Evolutionary conservation across 202 grass and related monocot species (phyloP), one percentile per base, ranked within the genome.

Genomic region (Tripidium arundinaceum): DNA sequence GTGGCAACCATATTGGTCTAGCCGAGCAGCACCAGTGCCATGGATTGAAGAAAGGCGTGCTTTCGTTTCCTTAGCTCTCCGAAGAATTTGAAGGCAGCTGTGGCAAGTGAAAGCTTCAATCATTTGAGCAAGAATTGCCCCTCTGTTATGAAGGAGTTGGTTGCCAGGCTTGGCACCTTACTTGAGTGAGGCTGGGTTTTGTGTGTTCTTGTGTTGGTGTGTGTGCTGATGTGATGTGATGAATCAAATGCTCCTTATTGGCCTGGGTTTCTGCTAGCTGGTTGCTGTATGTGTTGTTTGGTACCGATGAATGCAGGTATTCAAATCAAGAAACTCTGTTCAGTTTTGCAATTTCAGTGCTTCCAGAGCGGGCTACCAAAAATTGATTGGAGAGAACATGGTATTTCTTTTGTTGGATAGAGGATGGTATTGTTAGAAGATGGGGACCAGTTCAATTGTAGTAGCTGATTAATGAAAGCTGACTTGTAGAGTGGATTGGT

Each of bases 31-130:
- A 74, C 49, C 71, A 58, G 2, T 74, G 71, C 33, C 12, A 55
- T 25, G 50, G 50, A 11, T 13, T 74, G 71, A 74, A 74, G 50
- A 74, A 74, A 33, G 12, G 49, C 71, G 16, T 58, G 49, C 71
- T 58, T 74, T 24, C 4, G 12, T 75, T 75, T 59, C 38, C 72
- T 75, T 11, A 14, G 31, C n/a, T 57, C 31, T 2, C 1, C 29
- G 0, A 49, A 21, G 4, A 57, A 74, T 57, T 28, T 74, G 10
- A 57, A 11, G 49, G 71, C 7, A 24, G 49, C 7, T 3, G 4
- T 60, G 52, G 34, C 34, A 3, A 41, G 2, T 75, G 72, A 43
- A 0, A 57, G 54, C 8, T 36, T 43, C 14, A 3, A 62, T 5
- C 73, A 43, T 62, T 5, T 76, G 4, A 42, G 73, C 8, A 43